Evolutionary conservation across 495 filamentous ascomycete species (phyloP), one percentile per base, ranked within the genome.

Genomic region (Penicillium goetzii): DNA sequence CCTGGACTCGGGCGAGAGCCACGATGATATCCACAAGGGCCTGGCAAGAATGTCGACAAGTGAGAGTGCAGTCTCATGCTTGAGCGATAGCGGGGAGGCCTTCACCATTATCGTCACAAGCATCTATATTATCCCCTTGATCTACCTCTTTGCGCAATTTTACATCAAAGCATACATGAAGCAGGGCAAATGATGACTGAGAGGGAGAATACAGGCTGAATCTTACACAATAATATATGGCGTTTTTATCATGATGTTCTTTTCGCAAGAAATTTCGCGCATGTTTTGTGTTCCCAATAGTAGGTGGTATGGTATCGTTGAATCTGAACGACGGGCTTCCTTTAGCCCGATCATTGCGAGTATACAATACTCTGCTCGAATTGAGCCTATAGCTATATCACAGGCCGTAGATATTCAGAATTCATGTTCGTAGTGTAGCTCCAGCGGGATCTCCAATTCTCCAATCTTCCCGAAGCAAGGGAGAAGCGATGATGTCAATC

Each of bases 111-210:
- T 55, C 11, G 34, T 61, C 14, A 34, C 58, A 33, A 55, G 33
- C 33, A 28, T 61, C 14, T 68, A 68, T 25, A 32, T 68, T 21
- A 38, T 63, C 4, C 65, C 65, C 2, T 38, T 68, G 61, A 58
- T 64, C 25, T 43, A 53, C 19, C 58, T 68, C 2, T 68, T 68
- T 30, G 54, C 60, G 12, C 43, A 63, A 38, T 68, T 68, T 45
- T 68, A 61, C 53, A 50, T 56, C 21, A 28, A 66, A 23, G 72
- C 76, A 53, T 72, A 73, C 64, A 41, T 8, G 6, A 28, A 41
- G 32, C 38, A 58, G 30, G 32, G 17, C 11, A 36, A 55, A 23
- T 21, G 32, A 55, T 34, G 11, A 23, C 5, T 3, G 30, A 25
- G n/a, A 34, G n/a, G 30, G 17, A 34, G n/a, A 34, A 17, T 17